A percentile compares a stretch with the other conserved stretches of the same genome.
Conservation (phyloP, 345 rosid genomes). For the Arabidopsis suecica region DNA sequence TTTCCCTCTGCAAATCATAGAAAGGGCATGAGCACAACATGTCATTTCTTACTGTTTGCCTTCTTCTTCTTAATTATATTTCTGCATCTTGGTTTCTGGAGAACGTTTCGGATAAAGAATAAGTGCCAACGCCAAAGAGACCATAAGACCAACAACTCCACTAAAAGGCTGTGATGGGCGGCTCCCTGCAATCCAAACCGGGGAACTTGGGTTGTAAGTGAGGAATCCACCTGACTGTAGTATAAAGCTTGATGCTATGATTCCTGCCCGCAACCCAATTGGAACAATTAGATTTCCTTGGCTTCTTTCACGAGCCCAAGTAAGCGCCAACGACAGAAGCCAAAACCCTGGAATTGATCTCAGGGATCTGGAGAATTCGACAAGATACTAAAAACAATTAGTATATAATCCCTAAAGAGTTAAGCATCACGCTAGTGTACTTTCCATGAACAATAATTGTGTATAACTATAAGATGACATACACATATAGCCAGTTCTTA, state of each 20-base stretch:
- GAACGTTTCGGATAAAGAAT: constrained; percentile 63
- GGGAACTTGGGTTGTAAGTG: constrained; percentile 48
- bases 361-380: constrained; percentile 59
- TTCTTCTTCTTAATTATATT: constrained; percentile 9
- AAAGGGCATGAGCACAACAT: constrained; percentile 10
- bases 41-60: constrained; percentile 6
- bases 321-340: constrained; percentile 74
- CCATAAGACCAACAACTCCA: constrained; percentile 73
- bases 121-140: constrained; percentile 59
- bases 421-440: neutral
- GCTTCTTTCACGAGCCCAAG: constrained; percentile 64
- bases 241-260: constrained; percentile 65
- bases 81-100: constrained; percentile 34
- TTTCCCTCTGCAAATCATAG: constrained; percentile 16
- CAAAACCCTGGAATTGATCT: constrained; percentile 78
- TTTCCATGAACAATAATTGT: neutral
- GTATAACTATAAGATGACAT: neutral
- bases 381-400: constrained; percentile 19
- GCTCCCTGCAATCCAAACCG: constrained; percentile 70
- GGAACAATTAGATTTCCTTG: constrained; percentile 72
- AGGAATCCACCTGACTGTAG: constrained; percentile 71
- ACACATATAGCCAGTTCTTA: neutral
- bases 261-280: constrained; percentile 75
- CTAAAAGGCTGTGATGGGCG: constrained; percentile 80
- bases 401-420: neutral